Base-by-base conservation (phyloP, 2,329 filamentous ascomycete genomes). In the Aspergillus sp. region DNA sequence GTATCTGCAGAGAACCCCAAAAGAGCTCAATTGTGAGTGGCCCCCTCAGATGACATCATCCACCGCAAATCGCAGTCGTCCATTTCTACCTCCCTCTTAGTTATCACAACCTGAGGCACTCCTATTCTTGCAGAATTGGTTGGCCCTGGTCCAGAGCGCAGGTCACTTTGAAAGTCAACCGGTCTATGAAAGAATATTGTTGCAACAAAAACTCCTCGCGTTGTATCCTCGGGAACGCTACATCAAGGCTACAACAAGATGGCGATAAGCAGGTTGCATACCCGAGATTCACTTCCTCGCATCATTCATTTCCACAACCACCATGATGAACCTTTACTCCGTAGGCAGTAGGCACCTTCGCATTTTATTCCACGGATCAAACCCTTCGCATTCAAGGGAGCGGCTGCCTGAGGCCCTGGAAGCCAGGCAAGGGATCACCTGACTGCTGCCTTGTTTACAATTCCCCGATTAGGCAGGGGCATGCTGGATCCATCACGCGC, bases 401-500 rank as follows among this genome's bases (percentile, higher is more conserved):
- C 9, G 34, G 34, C 34, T 37, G 34, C 34, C 34, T 37, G 34
- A 42, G 40, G 54, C 47, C 54, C 49, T 44, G 39, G 24, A 19
- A 19, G 27, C 41, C 39, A 61, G 58, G 56, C 58, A 59, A 41
- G 45, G 19, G 49, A 51, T 63, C 62, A 63, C 61, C 54, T 64
- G 62, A 64, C 51, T 51, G 54, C 51, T 51, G 56, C 55, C 45
- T 63, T 64, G 62, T 64, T 64, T 63, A 63, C 62, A 33, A 46
- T 40, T 51, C 61, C 62, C 62, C 53, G 22, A 63, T 63, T 42
- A 37, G 57, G 62, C 47, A 59, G 39, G 49, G 39, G 49, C 39
- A 54, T 17, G 39, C 33, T 57, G 56, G 58, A 54, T 54, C 62
- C 56, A 34, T 57, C 56, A 61, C 62, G 61, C 61, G 62, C 63